A percentile compares a stretch with the other conserved stretches of the same genome.
These are phyloP conservation scores for Barnettozyma wickerhamii DNA, from an alignment of 805 yeast species.

Conservation along the genomic window DNA sequence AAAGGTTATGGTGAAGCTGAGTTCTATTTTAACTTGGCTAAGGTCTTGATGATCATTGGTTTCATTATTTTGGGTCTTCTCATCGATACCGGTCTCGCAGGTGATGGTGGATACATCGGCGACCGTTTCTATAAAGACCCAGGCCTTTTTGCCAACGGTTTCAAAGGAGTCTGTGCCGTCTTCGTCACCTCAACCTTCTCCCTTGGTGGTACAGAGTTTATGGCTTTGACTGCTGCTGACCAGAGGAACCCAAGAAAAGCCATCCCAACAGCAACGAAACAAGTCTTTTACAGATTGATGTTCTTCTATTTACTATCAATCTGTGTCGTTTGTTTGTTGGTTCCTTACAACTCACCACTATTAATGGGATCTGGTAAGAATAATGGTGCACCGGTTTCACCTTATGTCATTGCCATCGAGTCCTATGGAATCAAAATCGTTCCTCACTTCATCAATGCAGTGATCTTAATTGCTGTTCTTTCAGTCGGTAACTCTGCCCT, in stretches of 20 bases:
- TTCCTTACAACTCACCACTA: conserved; percentile 50
- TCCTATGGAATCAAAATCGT: conserved; percentile 49
- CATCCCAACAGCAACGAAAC: conserved; percentile 60
- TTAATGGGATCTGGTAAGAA: conserved; percentile 47
- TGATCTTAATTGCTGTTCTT: conserved; percentile 64
- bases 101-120: conserved; percentile 53
- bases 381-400: conserved; percentile 54
- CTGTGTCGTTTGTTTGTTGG: conserved; percentile 53
- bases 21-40: conserved; percentile 48
- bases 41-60: conserved; percentile 55
- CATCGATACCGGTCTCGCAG: conserved; percentile 56
- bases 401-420: conserved; percentile 66
- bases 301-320: conserved; percentile 53
- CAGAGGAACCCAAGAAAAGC: conserved; percentile 54
- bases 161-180: conserved; percentile 63
- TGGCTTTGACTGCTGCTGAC: conserved; percentile 66
- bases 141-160: conserved; percentile 41
- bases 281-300: conserved; percentile 60
- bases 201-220: conserved; percentile 62
- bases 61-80: conserved; percentile 53
- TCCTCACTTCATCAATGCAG: conserved; percentile 72
- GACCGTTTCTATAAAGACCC: conserved; percentile 56
- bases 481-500: conserved; percentile 77
- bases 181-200: conserved; percentile 61
- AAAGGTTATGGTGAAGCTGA: conserved; percentile 70